Base-by-base conservation (phyloP, 768 basidiomycete species). In the Goffeauzyma gilvescens region DNA sequence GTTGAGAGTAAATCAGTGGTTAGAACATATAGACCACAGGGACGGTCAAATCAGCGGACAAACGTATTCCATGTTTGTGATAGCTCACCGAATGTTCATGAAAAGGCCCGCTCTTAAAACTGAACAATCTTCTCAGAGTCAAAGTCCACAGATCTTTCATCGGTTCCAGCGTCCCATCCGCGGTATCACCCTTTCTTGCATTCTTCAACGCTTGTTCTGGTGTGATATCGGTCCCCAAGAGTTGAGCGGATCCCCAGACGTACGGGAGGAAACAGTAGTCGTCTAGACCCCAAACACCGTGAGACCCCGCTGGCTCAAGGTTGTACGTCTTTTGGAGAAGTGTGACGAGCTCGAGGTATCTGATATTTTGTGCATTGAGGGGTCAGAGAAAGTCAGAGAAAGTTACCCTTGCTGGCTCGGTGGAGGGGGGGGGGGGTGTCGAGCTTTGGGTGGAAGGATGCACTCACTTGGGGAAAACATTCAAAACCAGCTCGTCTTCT, bases 291-390 rank as follows among this genome's bases (percentile, higher is more conserved):
- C 89, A 96, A 0, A 95, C 90, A 0, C 90, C 90, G 59, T 96
- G 90, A 1, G 93, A 96, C n/a, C 90, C 89, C 6, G 90, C 90
- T 3, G 90, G 89, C 60, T 98, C 90, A 0, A 95, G 74, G 86
- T 89, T 95, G 59, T 98, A 98, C 2, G 79, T 76, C 3, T 83
- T 86, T 53, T 96, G 89, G 13, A 95, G 69, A 44, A 71, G 72
- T 75, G 83, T 87, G 49, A 79, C 65, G 25, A 95, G 69, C 25
- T 71, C 69, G 32, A 87, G 65, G 59, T 98, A 98, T 32, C 79
- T 82, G 73, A 10, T 71, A 67, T 1, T 69, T 66, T 8, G 65
- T 60, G 1, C 78, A 74, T 20, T 72, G 57, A 41, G 79, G 68
- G 74, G 6, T 81, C 72, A 23, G n/a, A n/a, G n/a, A n/a, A n/a